Percentiles rank a stretch among this genome's conserved stretches.
These are phyloP conservation scores for Schizopora paradoxa DNA, from an alignment of 1,284 basidiomycete genomes.

Conservation along the genomic window DNA sequence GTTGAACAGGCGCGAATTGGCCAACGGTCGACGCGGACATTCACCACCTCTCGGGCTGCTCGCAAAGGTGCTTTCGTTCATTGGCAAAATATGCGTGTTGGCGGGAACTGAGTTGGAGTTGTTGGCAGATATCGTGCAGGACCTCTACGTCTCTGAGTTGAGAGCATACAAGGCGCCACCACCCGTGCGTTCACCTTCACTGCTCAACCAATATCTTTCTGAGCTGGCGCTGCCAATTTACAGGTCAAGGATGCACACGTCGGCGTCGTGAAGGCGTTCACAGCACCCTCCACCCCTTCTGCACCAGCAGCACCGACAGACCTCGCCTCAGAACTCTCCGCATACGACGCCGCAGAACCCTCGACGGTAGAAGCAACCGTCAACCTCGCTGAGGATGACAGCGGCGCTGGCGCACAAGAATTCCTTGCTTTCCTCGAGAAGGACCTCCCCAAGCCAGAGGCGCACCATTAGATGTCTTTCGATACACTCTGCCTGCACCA, in stretches of 20 bases:
- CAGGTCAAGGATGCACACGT: slow-evolving; percentile 84
- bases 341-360: slow-evolving; percentile 77
- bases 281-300: slow-evolving; percentile 61
- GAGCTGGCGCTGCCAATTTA: slow-evolving; percentile 4
- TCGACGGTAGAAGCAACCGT: slow-evolving; percentile 38
- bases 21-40: slow-evolving; percentile 33
- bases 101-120: background rate
- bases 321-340: slow-evolving; percentile 76
- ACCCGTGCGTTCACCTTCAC: slow-evolving; percentile 38
- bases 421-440: slow-evolving; percentile 56
- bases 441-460: slow-evolving; percentile 51
- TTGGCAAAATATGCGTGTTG: slow-evolving; percentile 9
- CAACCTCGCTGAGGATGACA: slow-evolving; percentile 30
- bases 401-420: slow-evolving; percentile 46
- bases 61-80: slow-evolving; percentile 57
- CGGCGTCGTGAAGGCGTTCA: slow-evolving; percentile 71
- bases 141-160: slow-evolving; percentile 86
- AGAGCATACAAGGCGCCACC: slow-evolving; percentile 79
- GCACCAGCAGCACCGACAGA: slow-evolving; percentile 70
- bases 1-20: slow-evolving; percentile 7
- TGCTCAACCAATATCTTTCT: slow-evolving; percentile 11
- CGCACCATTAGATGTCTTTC: slow-evolving; percentile 40
- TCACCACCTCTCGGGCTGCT: slow-evolving; percentile 58
- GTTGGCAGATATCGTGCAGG: slow-evolving; percentile 80
- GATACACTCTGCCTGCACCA: too few species aligned